A percentile compares a stretch with the other conserved stretches of the same genome.
These are phyloP conservation scores for Aphanoascus verrucosus DNA, from an alignment of 2,329 filamentous ascomycete species.

Conservation along the genomic window DNA sequence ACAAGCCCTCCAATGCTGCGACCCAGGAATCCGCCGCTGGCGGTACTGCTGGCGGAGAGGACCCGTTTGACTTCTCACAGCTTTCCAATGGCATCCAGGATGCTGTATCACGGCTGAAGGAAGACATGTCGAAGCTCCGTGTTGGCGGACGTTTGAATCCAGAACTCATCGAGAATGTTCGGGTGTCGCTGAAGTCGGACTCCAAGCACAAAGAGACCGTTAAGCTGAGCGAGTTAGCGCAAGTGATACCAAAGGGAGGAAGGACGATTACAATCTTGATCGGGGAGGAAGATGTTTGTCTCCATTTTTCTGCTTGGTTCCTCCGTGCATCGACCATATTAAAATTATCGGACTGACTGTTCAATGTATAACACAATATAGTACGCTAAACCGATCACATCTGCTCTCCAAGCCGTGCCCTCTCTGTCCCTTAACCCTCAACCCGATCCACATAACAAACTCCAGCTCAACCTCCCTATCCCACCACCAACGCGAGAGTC, in stretches of 20 bases:
- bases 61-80: slow-evolving; percentile 51
- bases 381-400: slow-evolving; percentile 38
- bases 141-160: slow-evolving; percentile 54
- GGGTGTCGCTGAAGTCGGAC: slow-evolving; percentile 48
- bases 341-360: background rate
- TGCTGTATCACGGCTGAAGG: slow-evolving; percentile 47
- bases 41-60: slow-evolving; percentile 29
- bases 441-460: slow-evolving; percentile 33
- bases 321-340: too few species aligned
- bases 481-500: slow-evolving; percentile 40
- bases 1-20: slow-evolving; percentile 35
- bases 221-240: slow-evolving; percentile 52
- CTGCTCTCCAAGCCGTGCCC: slow-evolving; percentile 34
- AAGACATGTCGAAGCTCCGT: slow-evolving; percentile 52
- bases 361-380: slow-evolving; percentile 16
- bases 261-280: slow-evolving; percentile 51
- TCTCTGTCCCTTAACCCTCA: slow-evolving; percentile 36
- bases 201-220: slow-evolving; percentile 43
- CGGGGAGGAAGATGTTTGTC: slow-evolving; percentile 52
- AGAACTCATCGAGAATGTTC: slow-evolving; percentile 49
- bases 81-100: slow-evolving; percentile 48
- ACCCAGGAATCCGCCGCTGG: slow-evolving; percentile 24
- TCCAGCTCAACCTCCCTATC: slow-evolving; percentile 38
- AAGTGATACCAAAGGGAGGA: slow-evolving; percentile 55
- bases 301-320: too few species aligned